Percentiles rank a stretch among this genome's conserved stretches.
These are phyloP conservation scores for Chaetomiaceae sp. DNA, from an alignment of 2,329 filamentous ascomycete genomes.

Conservation along the genomic window DNA sequence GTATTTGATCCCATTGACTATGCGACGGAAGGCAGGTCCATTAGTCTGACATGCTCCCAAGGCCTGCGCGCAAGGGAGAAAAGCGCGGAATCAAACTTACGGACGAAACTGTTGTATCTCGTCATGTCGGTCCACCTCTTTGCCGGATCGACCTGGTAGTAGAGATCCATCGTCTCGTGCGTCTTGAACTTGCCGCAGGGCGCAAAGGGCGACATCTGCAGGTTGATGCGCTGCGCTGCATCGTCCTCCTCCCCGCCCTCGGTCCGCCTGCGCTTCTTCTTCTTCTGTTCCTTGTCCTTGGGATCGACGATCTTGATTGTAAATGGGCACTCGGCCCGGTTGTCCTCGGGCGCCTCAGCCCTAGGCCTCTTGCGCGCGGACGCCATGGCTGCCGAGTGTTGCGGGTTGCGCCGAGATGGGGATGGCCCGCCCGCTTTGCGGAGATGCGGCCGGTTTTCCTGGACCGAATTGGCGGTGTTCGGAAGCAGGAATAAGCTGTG, in stretches of 20 bases:
- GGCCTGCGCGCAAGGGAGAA: background rate
- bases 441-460: background rate
- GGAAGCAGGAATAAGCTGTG: background rate
- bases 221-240: constrained; percentile 39
- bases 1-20: constrained; percentile 56
- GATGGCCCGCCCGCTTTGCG: background rate
- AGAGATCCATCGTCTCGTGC: constrained; percentile 50
- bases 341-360: constrained; percentile 42
- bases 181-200: constrained; percentile 53
- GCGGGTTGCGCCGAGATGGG: constrained; percentile 21
- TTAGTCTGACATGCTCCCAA: constrained; percentile 17
- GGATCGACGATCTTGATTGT: constrained; percentile 42
- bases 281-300: constrained; percentile 45
- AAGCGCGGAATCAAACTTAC: constrained; percentile 38
- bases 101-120: constrained; percentile 57
- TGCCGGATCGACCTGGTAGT: constrained; percentile 50
- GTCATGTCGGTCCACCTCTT: constrained; percentile 56
- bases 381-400: constrained; percentile 34
- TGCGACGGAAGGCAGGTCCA: background rate
- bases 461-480: background rate
- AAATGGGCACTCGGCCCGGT: constrained; percentile 56
- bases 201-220: constrained; percentile 52
- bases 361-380: constrained; percentile 49
- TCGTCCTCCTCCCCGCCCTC: constrained; percentile 43
- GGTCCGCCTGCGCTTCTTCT: constrained; percentile 42